Evolutionary conservation across 768 basidiomycete species (phyloP), one percentile per base, ranked within the genome.

Genomic region (Amyloporia xantha): DNA sequence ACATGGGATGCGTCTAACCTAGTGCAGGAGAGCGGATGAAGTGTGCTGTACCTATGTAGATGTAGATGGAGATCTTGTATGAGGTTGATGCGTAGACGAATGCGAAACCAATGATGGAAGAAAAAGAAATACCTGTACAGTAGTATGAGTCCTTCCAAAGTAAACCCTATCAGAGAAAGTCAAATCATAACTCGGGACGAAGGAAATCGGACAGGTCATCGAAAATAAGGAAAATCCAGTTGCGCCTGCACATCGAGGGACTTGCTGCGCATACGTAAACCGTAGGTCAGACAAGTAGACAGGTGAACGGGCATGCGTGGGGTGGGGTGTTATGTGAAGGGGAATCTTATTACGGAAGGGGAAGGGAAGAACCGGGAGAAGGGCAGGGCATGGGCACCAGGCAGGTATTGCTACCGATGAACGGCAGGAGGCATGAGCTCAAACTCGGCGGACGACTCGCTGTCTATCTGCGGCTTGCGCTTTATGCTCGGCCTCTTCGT

Each of bases 401-500:
- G 30, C 30, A 7, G 7, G 15, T 33, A 33, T 15, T 33, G 30
- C 30, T 40, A 15, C 38, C 15, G 38, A 40, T 17, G 38, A 17
- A 47, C 21, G 19, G n/a, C 38, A 48, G 9, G 39, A 41, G 21
- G 35, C 10, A 19, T 23, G 12, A 33, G 24, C 47, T 20, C 25
- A 25, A 28, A 28, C 4, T 23, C 35, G 23, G 37, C 47, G 23
- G 28, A 49, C n/a, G 28, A 49, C 15, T 42, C 59, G 11, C 57
- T 58, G 36, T 59, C 64, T 25, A 55, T 59, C 23, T 57, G 49
- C 48, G 57, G 50, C 58, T 73, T 71, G 37, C 75, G 69, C 59
- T 84, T 82, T 51, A 82, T 68, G 53, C 82, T 88, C 27, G 83
- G 84, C 33, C 84, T 74, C 64, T 87, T 88, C 24, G 77, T 73